Evolutionary conservation across 805 yeast genomes (phyloP).

Genomic region (Candida quercuum): DNA sequence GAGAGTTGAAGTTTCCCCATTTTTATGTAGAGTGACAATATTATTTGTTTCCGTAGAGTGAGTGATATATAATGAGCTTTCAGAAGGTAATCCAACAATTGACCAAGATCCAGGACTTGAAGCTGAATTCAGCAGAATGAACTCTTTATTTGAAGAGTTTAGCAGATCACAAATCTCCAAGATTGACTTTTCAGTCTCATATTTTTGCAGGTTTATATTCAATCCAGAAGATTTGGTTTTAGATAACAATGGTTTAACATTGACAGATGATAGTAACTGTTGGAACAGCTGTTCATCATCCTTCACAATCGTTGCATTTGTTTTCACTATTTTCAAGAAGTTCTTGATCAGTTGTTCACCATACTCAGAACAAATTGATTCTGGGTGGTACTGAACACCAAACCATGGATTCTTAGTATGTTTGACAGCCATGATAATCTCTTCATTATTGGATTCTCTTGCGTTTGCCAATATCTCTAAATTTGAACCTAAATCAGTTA

Average conservation of each 20-base stretch:
- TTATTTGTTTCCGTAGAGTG: constrained; percentile 48
- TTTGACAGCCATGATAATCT: constrained; percentile 74
- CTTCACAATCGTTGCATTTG: constrained; percentile 16
- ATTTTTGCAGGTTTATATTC: constrained; percentile 1
- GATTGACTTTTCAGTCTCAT: constrained; percentile 19
- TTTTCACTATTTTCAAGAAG: constrained; percentile 37
- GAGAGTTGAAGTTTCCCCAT: neutral
- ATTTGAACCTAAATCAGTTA: constrained; percentile 21
- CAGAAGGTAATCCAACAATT: constrained; percentile 67
- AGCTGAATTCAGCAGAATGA: constrained; percentile 70
- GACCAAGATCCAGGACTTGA: constrained; percentile 86
- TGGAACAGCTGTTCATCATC: constrained; percentile 8
- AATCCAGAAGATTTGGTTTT: no score
- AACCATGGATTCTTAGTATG: constrained; percentile 62
- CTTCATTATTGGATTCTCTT: constrained; percentile 28
- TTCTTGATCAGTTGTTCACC: constrained; percentile 59
- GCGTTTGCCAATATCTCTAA: constrained; percentile 62
- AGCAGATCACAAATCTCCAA: constrained; percentile 49
- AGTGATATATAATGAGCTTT: constrained; percentile 40
- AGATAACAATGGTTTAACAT: constrained; percentile 15
- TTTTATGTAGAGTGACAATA: constrained; percentile 1
- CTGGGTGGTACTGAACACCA: constrained; percentile 98
- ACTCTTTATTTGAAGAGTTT: constrained; percentile 31
- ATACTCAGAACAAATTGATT: constrained; percentile 73
- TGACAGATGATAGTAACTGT: constrained; percentile 7